A percentile compares a stretch with the other conserved stretches of the same genome.
Evolutionary conservation across 371 early-diverging fungal genomes (phyloP).

Genomic region (Actinomortierella wolfii): DNA sequence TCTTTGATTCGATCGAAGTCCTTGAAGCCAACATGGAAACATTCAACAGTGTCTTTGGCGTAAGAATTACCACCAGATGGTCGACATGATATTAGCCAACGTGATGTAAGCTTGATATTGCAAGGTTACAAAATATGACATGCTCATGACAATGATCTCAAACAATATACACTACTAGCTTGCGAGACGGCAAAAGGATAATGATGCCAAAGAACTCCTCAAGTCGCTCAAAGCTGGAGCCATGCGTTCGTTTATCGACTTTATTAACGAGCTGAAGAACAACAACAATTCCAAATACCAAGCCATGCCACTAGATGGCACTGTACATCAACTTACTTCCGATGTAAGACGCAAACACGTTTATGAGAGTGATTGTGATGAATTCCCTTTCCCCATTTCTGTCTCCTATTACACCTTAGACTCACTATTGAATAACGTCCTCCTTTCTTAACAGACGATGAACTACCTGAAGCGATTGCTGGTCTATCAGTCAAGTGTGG

Average conservation of each 20-base stretch:
- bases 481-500: constrained; percentile 60
- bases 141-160: no score
- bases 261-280: constrained; percentile 69
- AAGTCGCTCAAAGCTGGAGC: constrained; percentile 59
- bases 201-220: constrained; percentile 59
- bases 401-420: no score
- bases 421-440: no score
- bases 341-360: constrained; percentile 54
- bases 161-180: constrained; percentile 7
- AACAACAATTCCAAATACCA: constrained; percentile 45
- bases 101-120: not conserved
- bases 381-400: not conserved
- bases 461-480: constrained; percentile 66
- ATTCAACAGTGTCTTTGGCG: constrained; percentile 46
- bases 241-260: constrained; percentile 69
- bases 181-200: constrained; percentile 42
- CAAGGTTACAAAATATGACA: no score
- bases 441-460: constrained; percentile 51
- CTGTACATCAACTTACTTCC: constrained; percentile 85
- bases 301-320: constrained; percentile 78
- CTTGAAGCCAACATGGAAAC: constrained; percentile 40
- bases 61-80: constrained; percentile 50
- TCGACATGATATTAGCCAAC: constrained; percentile 3
- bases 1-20: constrained; percentile 38
- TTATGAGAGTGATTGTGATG: not conserved